These are phyloP conservation scores for Chlorencoelia australis DNA, from an alignment of 2,329 filamentous ascomycete species.

Conservation along the genomic window DNA sequence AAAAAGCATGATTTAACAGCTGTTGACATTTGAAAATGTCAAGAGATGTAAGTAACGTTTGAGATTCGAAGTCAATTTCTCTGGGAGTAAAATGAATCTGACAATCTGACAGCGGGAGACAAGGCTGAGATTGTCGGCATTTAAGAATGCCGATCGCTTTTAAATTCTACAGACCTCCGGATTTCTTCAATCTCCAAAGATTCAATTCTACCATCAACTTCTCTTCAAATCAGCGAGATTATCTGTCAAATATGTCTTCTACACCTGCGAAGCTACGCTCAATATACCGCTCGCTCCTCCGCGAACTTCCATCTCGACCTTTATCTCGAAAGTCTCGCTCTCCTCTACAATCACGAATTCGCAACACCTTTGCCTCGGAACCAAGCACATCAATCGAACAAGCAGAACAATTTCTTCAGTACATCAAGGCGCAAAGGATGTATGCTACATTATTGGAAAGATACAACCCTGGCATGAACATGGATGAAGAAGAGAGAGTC, in stretches of 20 bases:
- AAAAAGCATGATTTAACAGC: constrained; percentile 8
- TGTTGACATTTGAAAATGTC: constrained; percentile 5
- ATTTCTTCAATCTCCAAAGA: too few species aligned
- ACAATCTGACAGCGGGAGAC: too few species aligned
- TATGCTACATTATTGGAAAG: constrained; percentile 76
- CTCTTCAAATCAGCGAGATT: too few species aligned
- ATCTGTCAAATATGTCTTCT: constrained; percentile 14
- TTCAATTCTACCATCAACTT: too few species aligned
- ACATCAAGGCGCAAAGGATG: constrained; percentile 74
- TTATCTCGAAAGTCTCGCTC: constrained; percentile 43
- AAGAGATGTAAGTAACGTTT: not conserved
- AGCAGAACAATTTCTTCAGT: constrained; percentile 70
- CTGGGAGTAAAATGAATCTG: not conserved
- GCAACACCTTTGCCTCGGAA: constrained; percentile 44
- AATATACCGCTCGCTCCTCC: constrained; percentile 79
- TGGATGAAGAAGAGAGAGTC: constrained; percentile 78
- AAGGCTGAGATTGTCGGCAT: too few species aligned
- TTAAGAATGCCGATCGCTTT: too few species aligned
- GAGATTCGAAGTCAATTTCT: constrained; percentile 3
- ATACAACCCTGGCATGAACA: constrained; percentile 87
- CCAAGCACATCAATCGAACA: constrained; percentile 33
- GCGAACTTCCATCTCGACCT: constrained; percentile 72
- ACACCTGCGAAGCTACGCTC: constrained; percentile 50
- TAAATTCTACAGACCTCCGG: too few species aligned
- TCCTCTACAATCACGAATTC: constrained; percentile 60